Conservation (phyloP, 805 yeast genomes). For the Kodamaea hsintzibuensis region DNA sequence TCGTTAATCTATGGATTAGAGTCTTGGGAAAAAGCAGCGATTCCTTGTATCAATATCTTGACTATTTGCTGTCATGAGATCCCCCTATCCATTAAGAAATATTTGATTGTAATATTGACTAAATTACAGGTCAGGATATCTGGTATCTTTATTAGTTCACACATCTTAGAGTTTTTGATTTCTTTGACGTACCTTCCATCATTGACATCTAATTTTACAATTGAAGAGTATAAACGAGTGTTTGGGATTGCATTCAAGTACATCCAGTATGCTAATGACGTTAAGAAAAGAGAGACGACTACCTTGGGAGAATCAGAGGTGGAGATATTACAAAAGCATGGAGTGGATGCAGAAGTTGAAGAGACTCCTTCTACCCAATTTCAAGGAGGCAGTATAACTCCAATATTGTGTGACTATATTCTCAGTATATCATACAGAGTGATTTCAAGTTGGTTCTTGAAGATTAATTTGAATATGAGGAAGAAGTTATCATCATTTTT, state of each 20-base stretch:
- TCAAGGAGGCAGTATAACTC: slow-evolving; percentile 40
- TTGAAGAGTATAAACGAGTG: slow-evolving; percentile 75
- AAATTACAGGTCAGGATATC: slow-evolving; percentile 75
- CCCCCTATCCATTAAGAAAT: slow-evolving; percentile 71
- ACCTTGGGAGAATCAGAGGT: slow-evolving; percentile 13
- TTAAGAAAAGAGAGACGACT: slow-evolving; percentile 25
- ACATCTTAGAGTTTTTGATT: slow-evolving; percentile 71
- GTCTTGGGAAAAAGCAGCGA: slow-evolving; percentile 77
- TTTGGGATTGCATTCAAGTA: slow-evolving; percentile 83
- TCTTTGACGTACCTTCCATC: slow-evolving; percentile 66
- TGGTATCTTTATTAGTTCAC: slow-evolving; percentile 65
- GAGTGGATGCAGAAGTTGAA: slow-evolving; percentile 54
- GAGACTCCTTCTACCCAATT: slow-evolving; percentile 53
- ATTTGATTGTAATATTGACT: slow-evolving; percentile 65
- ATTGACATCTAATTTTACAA: slow-evolving; percentile 68
- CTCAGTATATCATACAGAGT: slow-evolving; percentile 65
- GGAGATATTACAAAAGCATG: slow-evolving; percentile 31
- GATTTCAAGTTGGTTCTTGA: slow-evolving; percentile 70
- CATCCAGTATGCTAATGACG: slow-evolving; percentile 68
- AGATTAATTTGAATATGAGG: slow-evolving; percentile 59
- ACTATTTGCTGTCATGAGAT: slow-evolving; percentile 80
- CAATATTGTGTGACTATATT: slow-evolving; percentile 59
- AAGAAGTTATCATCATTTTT: slow-evolving; percentile 62
- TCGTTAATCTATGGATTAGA: slow-evolving; percentile 61
- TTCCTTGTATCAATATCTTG: slow-evolving; percentile 74